A percentile compares a stretch with the other conserved stretches of the same genome.
These are phyloP conservation scores for Fomitopsis betulina DNA, from an alignment of 1,284 basidiomycete species.

Conservation along the genomic window DNA sequence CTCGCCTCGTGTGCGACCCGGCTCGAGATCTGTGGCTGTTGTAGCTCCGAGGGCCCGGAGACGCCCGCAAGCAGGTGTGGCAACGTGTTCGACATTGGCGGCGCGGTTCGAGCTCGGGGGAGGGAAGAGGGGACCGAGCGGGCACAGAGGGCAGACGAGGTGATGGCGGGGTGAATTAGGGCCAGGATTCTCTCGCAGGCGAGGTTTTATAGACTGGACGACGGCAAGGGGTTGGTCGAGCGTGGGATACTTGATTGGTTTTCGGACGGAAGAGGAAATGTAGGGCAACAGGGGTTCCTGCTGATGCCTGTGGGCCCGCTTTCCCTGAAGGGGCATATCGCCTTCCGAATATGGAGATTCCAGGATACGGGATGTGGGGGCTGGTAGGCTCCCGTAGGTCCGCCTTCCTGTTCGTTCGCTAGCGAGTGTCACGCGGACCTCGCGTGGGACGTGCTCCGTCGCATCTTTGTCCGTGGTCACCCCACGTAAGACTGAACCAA, in stretches of 20 bases:
- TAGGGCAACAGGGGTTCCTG: constrained; percentile 13
- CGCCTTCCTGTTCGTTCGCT: no score
- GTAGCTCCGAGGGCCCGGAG: constrained; percentile 19
- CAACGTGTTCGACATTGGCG: neutral
- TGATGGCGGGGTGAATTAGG: neutral
- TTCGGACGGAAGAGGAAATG: constrained; percentile 10
- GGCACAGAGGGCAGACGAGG: neutral
- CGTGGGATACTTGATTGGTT: constrained; percentile 9
- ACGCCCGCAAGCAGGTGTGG: constrained; percentile 5
- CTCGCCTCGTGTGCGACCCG: constrained; percentile 1
- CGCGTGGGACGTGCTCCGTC: no score
- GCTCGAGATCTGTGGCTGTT: constrained; percentile 10
- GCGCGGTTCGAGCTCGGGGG: neutral
- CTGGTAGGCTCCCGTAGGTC: no score
- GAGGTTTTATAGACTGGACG: neutral
- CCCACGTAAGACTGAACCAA: neutral
- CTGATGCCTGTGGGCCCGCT: constrained; percentile 17
- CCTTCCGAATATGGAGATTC: neutral
- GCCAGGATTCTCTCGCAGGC: neutral
- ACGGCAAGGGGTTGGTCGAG: neutral
- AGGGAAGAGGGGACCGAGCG: neutral
- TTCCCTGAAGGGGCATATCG: neutral
- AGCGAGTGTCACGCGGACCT: no score
- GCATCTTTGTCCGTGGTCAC: neutral
- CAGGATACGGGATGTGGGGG: no score